Evolutionary conservation across 2,329 filamentous ascomycete species (phyloP), one percentile per base, ranked within the genome.

Genomic region (Xylariales sp.): DNA sequence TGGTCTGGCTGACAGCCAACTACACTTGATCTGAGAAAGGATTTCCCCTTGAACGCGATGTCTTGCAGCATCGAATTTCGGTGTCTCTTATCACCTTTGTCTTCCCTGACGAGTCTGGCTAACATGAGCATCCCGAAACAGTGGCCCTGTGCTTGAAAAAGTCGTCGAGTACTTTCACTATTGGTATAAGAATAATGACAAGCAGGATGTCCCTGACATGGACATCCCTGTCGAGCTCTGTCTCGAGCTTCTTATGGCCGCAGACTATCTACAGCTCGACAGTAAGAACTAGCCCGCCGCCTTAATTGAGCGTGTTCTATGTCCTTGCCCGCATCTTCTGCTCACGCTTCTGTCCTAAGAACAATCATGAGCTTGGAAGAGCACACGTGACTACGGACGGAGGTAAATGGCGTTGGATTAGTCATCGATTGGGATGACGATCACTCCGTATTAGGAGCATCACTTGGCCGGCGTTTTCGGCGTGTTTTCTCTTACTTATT

Each of bases 161-260:
- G 81, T 90, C 21, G 85, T 82, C 59, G 84, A 90, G 62, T 91
- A 90, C 63, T 82, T 89, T 45, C 85, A 88, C 57, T 90, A 89
- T 67, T 85, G 85, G 68, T 82, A 88, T 62, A 83, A 81, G 53
- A 74, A 87, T 61, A 74, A 74, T 36, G 75, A 88, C 48, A 70
- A 70, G 48, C 80, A 83, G 49, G 81, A 88, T 51, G 84, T 89
- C 15, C 80, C 83, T 5, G 86, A 91, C 53, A 84, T 89, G 80
- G 84, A 89, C 13, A 83, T 90, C 41, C 85, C 85, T 11, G 78
- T 85, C 20, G 85, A 90, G 63, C 67, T 90, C 34, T 89, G 85
- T 51, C 69, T 91, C 29, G 85, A 90, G 65, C 61, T 91, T 43
- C 64, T 91, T 47, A 82, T 85, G 65, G 86, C 85, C 12, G 84